Evolutionary conservation across 345 rosid genomes (phyloP).

Genomic region (Carallia brachiata): DNA sequence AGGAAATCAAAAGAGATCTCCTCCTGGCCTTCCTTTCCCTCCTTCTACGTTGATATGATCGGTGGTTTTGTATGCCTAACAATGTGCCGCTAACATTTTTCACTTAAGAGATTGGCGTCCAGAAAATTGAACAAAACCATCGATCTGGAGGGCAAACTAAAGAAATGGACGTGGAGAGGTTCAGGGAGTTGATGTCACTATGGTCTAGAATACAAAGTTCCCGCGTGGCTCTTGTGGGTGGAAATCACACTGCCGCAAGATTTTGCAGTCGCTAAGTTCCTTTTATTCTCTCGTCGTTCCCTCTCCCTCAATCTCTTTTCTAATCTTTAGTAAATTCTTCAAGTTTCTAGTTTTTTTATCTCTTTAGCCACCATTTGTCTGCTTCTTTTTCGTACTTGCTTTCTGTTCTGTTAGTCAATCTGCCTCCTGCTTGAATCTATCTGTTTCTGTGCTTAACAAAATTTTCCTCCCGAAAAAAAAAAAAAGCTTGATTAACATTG

Average conservation of each 20-base stretch:
- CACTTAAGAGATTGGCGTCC: not conserved
- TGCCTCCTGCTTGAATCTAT: too few species aligned
- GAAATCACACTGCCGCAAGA: constrained; percentile 84
- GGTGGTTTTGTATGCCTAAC: not conserved
- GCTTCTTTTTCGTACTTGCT: not conserved
- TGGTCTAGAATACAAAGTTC: constrained; percentile 42
- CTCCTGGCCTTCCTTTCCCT: not conserved
- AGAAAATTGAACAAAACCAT: not conserved
- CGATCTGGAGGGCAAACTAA: constrained; percentile 6
- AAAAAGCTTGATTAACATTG: too few species aligned
- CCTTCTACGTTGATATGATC: constrained; percentile 15
- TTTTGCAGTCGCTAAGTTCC: constrained; percentile 68
- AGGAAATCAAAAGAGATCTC: not conserved
- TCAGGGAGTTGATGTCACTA: constrained; percentile 51
- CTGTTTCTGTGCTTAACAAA: too few species aligned
- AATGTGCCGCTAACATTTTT: constrained; percentile 6
- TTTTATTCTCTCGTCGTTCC: constrained; percentile 7
- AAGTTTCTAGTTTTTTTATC: not conserved
- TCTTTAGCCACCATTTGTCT: not conserved
- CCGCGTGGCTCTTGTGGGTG: constrained; percentile 74
- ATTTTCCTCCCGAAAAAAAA: too few species aligned
- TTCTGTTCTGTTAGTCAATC: too few species aligned
- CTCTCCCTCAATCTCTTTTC: constrained; percentile 13
- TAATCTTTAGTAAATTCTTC: not conserved
- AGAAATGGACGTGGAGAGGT: constrained; percentile 62